Evolutionary conservation across 495 filamentous ascomycete species (phyloP).

Genomic region (Tuber brumale): DNA sequence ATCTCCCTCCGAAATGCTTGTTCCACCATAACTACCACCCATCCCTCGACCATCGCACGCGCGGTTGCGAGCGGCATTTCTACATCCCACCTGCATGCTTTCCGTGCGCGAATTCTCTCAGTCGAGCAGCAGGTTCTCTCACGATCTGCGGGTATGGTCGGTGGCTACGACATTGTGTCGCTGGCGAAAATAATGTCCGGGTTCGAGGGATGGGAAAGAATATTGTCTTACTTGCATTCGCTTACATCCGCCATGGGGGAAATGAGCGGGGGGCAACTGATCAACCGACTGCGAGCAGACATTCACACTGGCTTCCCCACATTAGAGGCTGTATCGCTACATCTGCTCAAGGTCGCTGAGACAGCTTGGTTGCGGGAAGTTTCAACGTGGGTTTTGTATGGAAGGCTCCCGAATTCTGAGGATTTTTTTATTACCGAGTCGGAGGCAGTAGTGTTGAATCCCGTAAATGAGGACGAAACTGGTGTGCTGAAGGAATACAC

Average conservation of each 20-base stretch:
- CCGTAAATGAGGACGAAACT: constrained; percentile 42
- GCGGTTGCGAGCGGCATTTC: constrained; percentile 76
- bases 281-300: constrained; percentile 65
- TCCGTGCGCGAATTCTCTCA: constrained; percentile 73
- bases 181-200: constrained; percentile 74
- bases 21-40: constrained; percentile 57
- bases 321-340: constrained; percentile 64
- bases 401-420: constrained; percentile 59
- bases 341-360: constrained; percentile 71
- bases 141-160: constrained; percentile 57
- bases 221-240: constrained; percentile 81
- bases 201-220: constrained; percentile 75
- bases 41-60: constrained; percentile 73
- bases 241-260: constrained; percentile 43
- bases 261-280: constrained; percentile 61
- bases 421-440: constrained; percentile 71
- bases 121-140: constrained; percentile 70
- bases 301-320: constrained; percentile 83
- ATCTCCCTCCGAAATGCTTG: constrained; percentile 58
- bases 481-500: constrained; percentile 50
- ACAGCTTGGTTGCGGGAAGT: constrained; percentile 84
- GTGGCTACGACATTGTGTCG: constrained; percentile 86
- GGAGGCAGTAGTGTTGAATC: constrained; percentile 43
- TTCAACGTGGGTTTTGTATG: constrained; percentile 83
- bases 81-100: constrained; percentile 64